A percentile compares a stretch with the other conserved stretches of the same genome.
These are phyloP conservation scores for Hortaea werneckii DNA, from an alignment of 2,329 filamentous ascomycete species.

Conservation along the genomic window DNA sequence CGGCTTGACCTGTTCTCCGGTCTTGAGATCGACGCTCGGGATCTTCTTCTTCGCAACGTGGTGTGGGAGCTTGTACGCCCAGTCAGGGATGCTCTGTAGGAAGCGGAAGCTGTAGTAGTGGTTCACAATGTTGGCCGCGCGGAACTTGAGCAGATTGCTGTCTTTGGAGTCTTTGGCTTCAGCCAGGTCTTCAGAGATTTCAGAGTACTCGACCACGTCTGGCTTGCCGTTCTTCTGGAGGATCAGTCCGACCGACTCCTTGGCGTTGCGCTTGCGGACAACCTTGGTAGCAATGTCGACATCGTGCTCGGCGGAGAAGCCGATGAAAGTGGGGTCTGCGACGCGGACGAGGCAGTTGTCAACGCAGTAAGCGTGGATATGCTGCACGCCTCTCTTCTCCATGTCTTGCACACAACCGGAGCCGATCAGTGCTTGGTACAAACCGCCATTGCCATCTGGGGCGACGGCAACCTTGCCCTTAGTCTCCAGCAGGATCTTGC, in stretches of 20 bases:
- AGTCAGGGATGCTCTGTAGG: constrained; percentile 79
- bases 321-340: constrained; percentile 92
- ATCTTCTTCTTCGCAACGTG: constrained; percentile 99
- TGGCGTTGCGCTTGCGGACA: constrained; percentile 95
- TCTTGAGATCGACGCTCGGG: constrained; percentile 58
- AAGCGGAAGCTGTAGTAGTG: constrained; percentile 98
- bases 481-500: constrained; percentile 88
- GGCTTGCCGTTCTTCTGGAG: constrained; percentile 91
- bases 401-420: constrained; percentile 79
- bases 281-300: constrained; percentile 98
- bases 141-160: constrained; percentile 77
- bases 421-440: constrained; percentile 82
- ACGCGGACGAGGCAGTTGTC: constrained; percentile 99
- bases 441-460: constrained; percentile 91
- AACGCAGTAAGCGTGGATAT: constrained; percentile 96
- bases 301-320: constrained; percentile 76
- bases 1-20: constrained; percentile 74
- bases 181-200: constrained; percentile 82
- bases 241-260: constrained; percentile 91
- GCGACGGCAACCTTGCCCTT: constrained; percentile 88
- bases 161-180: constrained; percentile 70
- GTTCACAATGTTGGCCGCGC: constrained; percentile 98
- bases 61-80: constrained; percentile 78
- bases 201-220: constrained; percentile 96
- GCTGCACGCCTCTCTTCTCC: constrained; percentile 77